Evolutionary conservation across 345 rosid genomes (phyloP), one percentile per base, ranked within the genome.

Genomic region (Rhodamnia rubescens): DNA sequence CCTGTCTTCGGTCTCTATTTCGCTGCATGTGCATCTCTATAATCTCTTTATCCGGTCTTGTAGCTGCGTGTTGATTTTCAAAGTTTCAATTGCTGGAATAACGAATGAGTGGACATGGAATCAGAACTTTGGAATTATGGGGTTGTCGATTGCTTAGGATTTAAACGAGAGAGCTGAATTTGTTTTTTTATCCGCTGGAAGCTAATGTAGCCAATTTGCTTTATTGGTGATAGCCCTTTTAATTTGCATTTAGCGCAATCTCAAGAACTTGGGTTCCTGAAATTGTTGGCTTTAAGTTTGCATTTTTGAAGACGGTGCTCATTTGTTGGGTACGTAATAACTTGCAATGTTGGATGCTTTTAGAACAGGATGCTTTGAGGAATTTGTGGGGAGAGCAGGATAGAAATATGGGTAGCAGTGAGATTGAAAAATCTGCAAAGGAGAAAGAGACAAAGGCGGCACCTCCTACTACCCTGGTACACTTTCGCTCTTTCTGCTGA

Each of bases 401-500:
- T 86, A 84, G 87, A 87, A 83, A 83, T 74, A 96, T 96, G 99
- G 94, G 92, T 64, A 92, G 96, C 86, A 89, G 90, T 84, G 97
- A 94, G 89, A 89, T 85, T 87, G 94, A 93, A 51, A 96, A 96
- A 90, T 83, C 93, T 3, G 89, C 92, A 21, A 94, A 93, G 90
- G 98, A 95, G 85, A 94, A 74, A 86, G 88, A 83, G 82, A 55
- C 82, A 18, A 83, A 86, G 85, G 75, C 27, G 49, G 90, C 93
- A 36, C 85, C 97, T 81, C 53, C 93, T 83, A 69, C 96, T 53
- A 83, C 95, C 49, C 98, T 95, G 98, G 98, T 95, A 84, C 74
- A 75, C 42, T 85, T 86, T 47, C 26, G 42, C 86, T n/a, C 40
- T 86, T 87, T 47, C 20, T 84, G 83, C 81, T 29, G 32, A 40